These are phyloP conservation scores for Vicia villosa DNA, from an alignment of 306 rosid genomes.

Conservation along the genomic window DNA sequence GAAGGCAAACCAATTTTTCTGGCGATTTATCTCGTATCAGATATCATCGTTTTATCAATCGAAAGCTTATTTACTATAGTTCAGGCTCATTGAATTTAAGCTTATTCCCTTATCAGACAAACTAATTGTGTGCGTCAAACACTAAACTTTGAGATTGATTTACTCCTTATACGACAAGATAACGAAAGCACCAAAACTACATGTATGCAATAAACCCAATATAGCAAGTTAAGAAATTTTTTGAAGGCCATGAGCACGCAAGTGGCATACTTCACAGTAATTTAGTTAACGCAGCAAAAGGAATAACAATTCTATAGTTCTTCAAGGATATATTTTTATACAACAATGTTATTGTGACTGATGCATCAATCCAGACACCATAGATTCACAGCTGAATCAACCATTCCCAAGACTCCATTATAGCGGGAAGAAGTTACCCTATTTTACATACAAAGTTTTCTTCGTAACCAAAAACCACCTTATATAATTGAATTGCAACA, in stretches of 20 bases:
- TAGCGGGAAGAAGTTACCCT: background rate
- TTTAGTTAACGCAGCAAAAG: background rate
- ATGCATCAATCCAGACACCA: conserved; percentile 13
- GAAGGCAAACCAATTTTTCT: background rate
- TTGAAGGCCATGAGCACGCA: background rate
- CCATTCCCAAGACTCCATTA: background rate
- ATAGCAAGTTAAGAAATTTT: conserved; percentile 10
- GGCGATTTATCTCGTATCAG: background rate
- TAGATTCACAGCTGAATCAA: background rate
- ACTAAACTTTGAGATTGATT: background rate
- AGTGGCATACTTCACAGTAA: conserved; percentile 7
- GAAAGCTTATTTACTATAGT: background rate
- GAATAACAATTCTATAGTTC: background rate
- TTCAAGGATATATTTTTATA: background rate
- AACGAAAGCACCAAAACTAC: conserved; percentile 15
- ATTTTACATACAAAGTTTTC: background rate
- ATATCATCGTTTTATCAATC: background rate
- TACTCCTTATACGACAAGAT: background rate
- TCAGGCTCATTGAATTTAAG: too few relatives aligned
- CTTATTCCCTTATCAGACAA: too few relatives aligned
- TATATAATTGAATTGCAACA: background rate
- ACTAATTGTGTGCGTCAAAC: conserved; percentile 6
- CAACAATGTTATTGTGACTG: background rate
- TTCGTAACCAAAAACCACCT: conserved; percentile 3
- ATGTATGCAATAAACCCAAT: background rate